Evolutionary conservation across 2,329 filamentous ascomycete genomes (phyloP).

Genomic region (Hypoxylon sp.): DNA sequence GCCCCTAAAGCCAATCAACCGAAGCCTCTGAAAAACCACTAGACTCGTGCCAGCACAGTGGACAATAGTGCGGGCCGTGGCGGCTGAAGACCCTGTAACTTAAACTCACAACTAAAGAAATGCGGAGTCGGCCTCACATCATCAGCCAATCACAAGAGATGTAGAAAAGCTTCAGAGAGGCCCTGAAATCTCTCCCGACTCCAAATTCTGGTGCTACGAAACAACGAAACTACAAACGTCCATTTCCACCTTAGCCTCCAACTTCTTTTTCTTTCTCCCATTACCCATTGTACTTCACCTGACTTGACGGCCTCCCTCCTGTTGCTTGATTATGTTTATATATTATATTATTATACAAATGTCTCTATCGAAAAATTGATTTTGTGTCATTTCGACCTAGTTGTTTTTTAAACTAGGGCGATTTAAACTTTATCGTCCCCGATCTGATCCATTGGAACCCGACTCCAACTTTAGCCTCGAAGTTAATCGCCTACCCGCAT

Average conservation of each 20-base stretch:
- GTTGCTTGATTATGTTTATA: conserved; percentile 6
- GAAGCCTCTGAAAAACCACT: conserved; percentile 6
- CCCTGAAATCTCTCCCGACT: conserved; percentile 17
- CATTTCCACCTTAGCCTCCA: conserved; percentile 30
- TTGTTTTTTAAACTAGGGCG: not conserved
- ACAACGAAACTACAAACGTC: conserved; percentile 21
- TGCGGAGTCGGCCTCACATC: conserved; percentile 9
- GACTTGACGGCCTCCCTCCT: conserved; percentile 3
- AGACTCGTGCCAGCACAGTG: conserved; percentile 29
- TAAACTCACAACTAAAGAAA: conserved; percentile 22
- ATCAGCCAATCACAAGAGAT: conserved; percentile 23
- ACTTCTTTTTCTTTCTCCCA: conserved; percentile 19
- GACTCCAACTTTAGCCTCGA: conserved; percentile 32
- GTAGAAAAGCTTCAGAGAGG: conserved; percentile 2
- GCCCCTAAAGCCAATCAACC: conserved; percentile 23
- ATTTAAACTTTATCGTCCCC: conserved; percentile 23
- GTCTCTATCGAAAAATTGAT: conserved; percentile 2
- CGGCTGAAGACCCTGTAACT: conserved; percentile 28
- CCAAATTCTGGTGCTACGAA: conserved; percentile 20
- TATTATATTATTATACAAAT: conserved; percentile 19
- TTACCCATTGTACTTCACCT: conserved; percentile 9
- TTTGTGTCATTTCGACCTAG: not conserved
- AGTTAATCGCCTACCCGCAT: conserved; percentile 38
- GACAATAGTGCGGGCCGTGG: conserved; percentile 37
- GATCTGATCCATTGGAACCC: conserved; percentile 15